Conservation (phyloP, 257 asterid genomes). For the Solanum habrochaites region DNA sequence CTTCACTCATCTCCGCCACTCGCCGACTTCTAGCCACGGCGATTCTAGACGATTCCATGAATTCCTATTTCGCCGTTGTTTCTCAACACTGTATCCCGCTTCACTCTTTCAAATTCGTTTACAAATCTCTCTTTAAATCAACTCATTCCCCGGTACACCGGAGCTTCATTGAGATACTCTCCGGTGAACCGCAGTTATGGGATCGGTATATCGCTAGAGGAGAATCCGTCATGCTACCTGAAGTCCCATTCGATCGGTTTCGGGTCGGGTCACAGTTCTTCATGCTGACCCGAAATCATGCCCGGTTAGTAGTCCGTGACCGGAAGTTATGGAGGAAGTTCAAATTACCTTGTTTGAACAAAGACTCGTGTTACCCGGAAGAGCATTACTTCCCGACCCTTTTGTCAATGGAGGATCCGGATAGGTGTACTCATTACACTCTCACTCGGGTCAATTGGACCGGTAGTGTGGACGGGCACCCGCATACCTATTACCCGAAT, state of each 20-base stretch:
- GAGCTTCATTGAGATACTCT: constrained; percentile 63
- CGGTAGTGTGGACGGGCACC: constrained; percentile 51
- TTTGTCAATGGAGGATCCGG: constrained; percentile 66
- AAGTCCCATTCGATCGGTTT: constrained; percentile 37
- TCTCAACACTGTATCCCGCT: constrained; percentile 65
- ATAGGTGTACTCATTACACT: constrained; percentile 35
- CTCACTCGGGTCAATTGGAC: constrained; percentile 80
- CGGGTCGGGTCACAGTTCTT: constrained; percentile 77
- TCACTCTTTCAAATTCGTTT: constrained; percentile 42
- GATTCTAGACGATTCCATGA: constrained; percentile 44
- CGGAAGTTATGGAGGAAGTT: constrained; percentile 59
- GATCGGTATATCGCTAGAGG: constrained; percentile 59
- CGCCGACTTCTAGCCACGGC: constrained; percentile 82
- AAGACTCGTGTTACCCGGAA: constrained; percentile 60
- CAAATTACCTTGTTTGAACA: constrained; percentile 36
- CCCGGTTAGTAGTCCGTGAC: constrained; percentile 37
- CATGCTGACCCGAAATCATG: constrained; percentile 36
- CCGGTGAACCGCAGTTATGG: constrained; percentile 37
- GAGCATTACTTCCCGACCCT: constrained; percentile 79
- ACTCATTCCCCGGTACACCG: constrained; percentile 3
- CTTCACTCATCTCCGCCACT: constrained; percentile 68
- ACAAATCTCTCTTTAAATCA: constrained; percentile 26
- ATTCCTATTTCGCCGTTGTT: constrained; percentile 50
- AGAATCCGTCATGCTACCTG: constrained; percentile 45
- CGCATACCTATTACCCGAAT: constrained; percentile 38